These are phyloP conservation scores for Oemleria cerasiformis DNA, from an alignment of 306 rosid species.

Conservation along the genomic window DNA sequence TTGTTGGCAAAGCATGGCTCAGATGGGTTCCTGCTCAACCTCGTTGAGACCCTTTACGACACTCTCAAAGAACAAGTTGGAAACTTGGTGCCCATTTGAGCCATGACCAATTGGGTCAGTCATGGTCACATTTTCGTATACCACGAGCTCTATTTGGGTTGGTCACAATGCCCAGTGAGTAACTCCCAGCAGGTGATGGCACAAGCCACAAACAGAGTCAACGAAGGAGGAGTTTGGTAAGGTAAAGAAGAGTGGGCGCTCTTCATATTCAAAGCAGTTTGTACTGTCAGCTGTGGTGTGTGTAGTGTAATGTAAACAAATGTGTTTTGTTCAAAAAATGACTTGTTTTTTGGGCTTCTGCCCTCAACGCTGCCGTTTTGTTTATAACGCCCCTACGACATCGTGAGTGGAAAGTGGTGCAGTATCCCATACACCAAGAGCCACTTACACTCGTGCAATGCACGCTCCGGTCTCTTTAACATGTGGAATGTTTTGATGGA, in stretches of 20 bases:
- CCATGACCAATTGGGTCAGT: too few species aligned
- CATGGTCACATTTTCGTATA: too few species aligned
- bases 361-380: too few species aligned
- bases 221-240: neutral
- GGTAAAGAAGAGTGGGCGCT: slow-evolving; percentile 12
- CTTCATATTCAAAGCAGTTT: neutral
- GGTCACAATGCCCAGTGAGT: too few species aligned
- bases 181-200: too few species aligned
- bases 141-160: too few species aligned
- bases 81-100: neutral
- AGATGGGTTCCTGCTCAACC: slow-evolving; percentile 68
- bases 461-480: neutral
- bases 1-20: slow-evolving; percentile 72
- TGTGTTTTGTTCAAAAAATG: neutral
- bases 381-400: neutral
- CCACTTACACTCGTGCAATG: neutral
- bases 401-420: neutral
- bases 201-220: neutral
- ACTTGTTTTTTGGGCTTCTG: neutral
- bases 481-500: neutral
- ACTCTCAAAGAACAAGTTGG: slow-evolving; percentile 40
- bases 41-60: slow-evolving; percentile 57
- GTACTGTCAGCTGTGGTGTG: neutral
- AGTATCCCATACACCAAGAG: neutral
- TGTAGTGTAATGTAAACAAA: too few species aligned